These are phyloP conservation scores for Monilinia fructicola DNA, from an alignment of 2,329 filamentous ascomycete species.

Conservation along the genomic window DNA sequence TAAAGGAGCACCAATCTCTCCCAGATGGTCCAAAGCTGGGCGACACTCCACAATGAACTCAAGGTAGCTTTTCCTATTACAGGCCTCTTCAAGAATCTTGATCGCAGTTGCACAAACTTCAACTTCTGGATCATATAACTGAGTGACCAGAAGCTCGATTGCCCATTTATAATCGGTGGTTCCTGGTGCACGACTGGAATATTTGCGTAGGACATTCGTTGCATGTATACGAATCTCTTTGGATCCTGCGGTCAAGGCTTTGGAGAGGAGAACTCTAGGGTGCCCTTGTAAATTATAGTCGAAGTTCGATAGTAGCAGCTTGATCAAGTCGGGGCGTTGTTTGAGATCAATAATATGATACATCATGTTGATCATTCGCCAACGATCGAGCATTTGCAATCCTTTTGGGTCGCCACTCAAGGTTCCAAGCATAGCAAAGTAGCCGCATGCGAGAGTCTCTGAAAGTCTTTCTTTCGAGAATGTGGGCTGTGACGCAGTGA, in stretches of 20 bases:
- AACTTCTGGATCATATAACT: slow-evolving; percentile 95
- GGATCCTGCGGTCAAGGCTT: slow-evolving; percentile 85
- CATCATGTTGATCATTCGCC: slow-evolving; percentile 99
- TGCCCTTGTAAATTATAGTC: slow-evolving; percentile 89
- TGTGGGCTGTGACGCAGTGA: slow-evolving; percentile 81
- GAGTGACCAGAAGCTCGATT: slow-evolving; percentile 93
- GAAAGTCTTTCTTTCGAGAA: slow-evolving; percentile 83
- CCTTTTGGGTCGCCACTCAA: slow-evolving; percentile 81
- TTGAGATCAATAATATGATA: slow-evolving; percentile 95
- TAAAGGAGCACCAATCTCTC: slow-evolving; percentile 92
- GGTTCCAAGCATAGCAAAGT: slow-evolving; percentile 88
- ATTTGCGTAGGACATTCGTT: slow-evolving; percentile 83
- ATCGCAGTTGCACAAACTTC: slow-evolving; percentile 95
- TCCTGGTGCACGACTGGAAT: slow-evolving; percentile 62
- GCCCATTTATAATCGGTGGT: slow-evolving; percentile 85
- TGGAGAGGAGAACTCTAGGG: slow-evolving; percentile 87
- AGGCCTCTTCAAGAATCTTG: slow-evolving; percentile 95
- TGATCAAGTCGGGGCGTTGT: slow-evolving; percentile 87
- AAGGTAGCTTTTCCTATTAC: slow-evolving; percentile 84
- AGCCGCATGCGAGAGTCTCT: slow-evolving; percentile 86
- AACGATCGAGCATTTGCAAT: slow-evolving; percentile 85
- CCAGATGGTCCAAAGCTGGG: slow-evolving; percentile 89
- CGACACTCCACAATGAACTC: slow-evolving; percentile 97
- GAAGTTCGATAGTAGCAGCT: slow-evolving; percentile 83
- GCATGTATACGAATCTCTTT: slow-evolving; percentile 90